Percentiles rank a stretch among this genome's conserved stretches.
These are phyloP conservation scores for Solanum medicagineum DNA, from an alignment of 257 asterid species.

Conservation along the genomic window DNA sequence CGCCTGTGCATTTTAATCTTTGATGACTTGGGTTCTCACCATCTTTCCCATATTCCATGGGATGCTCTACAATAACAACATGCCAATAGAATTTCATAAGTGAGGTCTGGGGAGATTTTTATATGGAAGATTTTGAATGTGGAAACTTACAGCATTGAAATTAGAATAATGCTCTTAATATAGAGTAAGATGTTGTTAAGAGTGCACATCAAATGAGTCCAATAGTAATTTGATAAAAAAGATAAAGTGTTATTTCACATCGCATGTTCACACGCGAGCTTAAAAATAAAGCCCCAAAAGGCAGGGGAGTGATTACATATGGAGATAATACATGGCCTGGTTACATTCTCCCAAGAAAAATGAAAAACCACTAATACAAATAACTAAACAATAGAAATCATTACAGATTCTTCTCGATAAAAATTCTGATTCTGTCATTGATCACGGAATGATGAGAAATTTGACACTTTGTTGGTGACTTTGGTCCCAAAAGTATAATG, in stretches of 20 bases:
- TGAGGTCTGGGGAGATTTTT: too few species aligned
- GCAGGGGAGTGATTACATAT: not conserved
- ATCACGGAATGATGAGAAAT: not conserved
- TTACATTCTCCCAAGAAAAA: not conserved
- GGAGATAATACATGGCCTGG: not conserved
- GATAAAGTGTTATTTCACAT: not conserved
- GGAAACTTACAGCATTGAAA: too few species aligned
- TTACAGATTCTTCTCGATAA: not conserved
- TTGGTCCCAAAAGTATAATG: constrained; percentile 7
- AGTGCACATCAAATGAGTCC: too few species aligned
- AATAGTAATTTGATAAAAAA: not conserved
- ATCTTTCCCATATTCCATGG: too few species aligned
- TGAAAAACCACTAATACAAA: not conserved
- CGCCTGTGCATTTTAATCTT: too few species aligned
- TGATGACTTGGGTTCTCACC: too few species aligned
- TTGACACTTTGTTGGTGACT: constrained; percentile 4
- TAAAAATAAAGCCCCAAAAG: not conserved
- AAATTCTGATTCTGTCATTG: not conserved
- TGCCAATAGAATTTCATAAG: too few species aligned
- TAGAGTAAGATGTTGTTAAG: too few species aligned
- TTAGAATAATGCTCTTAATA: too few species aligned
- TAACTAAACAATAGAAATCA: not conserved
- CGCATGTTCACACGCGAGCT: not conserved
- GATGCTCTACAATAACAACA: too few species aligned
- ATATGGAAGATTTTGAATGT: too few species aligned